phyloP scores from a whole-genome alignment of 208 protist species.

The Acanthamoeba healyi region DNA sequence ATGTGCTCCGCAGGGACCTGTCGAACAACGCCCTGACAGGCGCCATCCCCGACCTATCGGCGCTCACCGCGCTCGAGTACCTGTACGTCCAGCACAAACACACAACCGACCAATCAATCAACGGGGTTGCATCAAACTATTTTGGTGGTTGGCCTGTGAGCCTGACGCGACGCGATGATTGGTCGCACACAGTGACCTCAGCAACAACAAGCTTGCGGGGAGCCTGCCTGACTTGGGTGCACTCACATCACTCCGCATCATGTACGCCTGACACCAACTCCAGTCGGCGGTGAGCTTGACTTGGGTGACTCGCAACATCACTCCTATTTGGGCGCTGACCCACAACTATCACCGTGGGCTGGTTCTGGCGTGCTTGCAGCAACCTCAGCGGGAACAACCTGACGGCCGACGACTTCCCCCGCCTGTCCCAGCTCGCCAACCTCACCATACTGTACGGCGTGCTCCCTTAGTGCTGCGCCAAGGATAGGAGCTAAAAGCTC shows the following conservation, averaged over 20 bases:
- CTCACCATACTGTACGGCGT: conserved; percentile 1
- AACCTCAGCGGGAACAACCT: conserved; percentile 17
- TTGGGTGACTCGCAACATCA: not conserved
- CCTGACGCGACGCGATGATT: too few species aligned
- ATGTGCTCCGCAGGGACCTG: not conserved
- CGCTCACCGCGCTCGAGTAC: conserved; percentile 11
- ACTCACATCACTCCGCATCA: not conserved
- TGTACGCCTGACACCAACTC: not conserved
- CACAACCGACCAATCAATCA: not conserved
- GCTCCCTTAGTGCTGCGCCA: too few species aligned
- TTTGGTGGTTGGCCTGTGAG: not conserved
- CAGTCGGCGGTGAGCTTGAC: not conserved
- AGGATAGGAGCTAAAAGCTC: too few species aligned
- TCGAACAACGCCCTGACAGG: not conserved
- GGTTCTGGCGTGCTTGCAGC: too few species aligned
- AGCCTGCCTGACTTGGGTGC: not conserved
- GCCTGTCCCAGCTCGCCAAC: not conserved
- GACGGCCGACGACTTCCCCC: not conserved
- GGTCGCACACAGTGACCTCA: not conserved
- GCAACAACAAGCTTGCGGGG: not conserved
- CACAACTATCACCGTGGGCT: too few species aligned
- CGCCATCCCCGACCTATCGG: not conserved
- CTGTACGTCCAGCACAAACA: too few species aligned
- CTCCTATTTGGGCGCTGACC: not conserved
- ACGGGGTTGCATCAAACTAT: not conserved